Evolutionary conservation across 768 basidiomycete species (phyloP).

Genomic region (Porpolomopsis calyptriformis): DNA sequence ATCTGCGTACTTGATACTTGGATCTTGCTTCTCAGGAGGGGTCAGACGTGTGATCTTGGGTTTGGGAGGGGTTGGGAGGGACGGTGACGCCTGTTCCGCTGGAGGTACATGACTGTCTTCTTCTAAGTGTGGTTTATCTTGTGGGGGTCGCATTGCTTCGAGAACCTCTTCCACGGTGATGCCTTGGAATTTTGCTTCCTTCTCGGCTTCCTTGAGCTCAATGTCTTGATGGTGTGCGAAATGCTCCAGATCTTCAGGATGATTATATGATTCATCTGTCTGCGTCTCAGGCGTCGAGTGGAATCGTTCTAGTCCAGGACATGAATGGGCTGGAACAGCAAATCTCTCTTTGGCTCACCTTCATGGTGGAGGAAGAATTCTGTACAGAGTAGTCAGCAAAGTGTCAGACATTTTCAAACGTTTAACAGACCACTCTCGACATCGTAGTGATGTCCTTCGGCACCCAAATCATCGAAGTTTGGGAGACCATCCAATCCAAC

Average conservation of each 20-base stretch:
- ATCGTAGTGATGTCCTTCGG: slow-evolving; percentile 90
- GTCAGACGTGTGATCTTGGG: slow-evolving; percentile 46
- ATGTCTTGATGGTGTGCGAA: slow-evolving; percentile 83
- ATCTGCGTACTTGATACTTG: slow-evolving; percentile 46
- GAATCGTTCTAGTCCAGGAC: slow-evolving; percentile 52
- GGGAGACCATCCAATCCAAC: slow-evolving; percentile 71
- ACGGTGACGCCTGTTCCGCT: slow-evolving; percentile 11
- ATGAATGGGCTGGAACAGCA: not conserved
- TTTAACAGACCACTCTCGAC: slow-evolving; percentile 68
- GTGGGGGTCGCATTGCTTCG: slow-evolving; percentile 37
- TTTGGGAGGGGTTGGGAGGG: slow-evolving; percentile 22
- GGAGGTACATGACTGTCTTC: slow-evolving; percentile 11
- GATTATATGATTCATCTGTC: slow-evolving; percentile 87
- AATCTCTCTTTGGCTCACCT: slow-evolving; percentile 37
- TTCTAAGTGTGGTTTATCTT: slow-evolving; percentile 18
- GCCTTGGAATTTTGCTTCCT: slow-evolving; percentile 78
- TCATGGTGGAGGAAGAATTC: slow-evolving; percentile 98
- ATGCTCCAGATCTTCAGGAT: slow-evolving; percentile 90
- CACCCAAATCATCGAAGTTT: slow-evolving; percentile 73
- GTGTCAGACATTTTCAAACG: not conserved
- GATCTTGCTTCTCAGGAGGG: slow-evolving; percentile 65
- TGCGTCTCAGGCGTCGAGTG: slow-evolving; percentile 97
- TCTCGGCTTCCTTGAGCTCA: slow-evolving; percentile 72
- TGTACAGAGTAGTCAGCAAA: slow-evolving; percentile 18
- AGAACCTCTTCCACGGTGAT: slow-evolving; percentile 65